Evolutionary conservation across 495 filamentous ascomycete species (phyloP), one percentile per base, ranked within the genome.

Genomic region (Baudoinia panamericana): DNA sequence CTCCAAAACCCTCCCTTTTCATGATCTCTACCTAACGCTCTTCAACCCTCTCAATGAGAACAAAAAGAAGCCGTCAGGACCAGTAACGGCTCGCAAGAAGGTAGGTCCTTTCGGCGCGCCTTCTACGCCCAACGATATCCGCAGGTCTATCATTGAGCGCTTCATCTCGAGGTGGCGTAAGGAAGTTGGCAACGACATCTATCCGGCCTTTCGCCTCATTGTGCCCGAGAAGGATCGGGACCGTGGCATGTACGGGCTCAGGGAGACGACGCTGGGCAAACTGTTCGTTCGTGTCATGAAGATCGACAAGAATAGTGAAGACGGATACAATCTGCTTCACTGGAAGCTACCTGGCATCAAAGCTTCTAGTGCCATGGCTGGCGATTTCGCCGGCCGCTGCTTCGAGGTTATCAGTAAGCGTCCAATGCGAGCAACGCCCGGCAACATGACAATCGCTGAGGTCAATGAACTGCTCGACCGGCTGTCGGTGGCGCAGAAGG

Each of bases 171-270:
- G 75, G 56, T 97, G 90, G 90, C 70, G 86, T 24, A 71, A 73
- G 35, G 79, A 92, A 31, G 85, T 93, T 16, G 90, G 90, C 32
- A 65, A 81, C 50, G 87, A 97, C 55, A 82, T 96, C 47, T 94
- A 92, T 60, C 92, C 92, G 2, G 87, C 85, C 15, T 74, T 97
- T 58, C 73, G 90, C 24, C 67, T 97, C 36, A 92, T 96, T 51
- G 63, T 93, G n/a, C 84, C 86, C 0, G 84, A 88, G 51, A 93
- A 93, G 54, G 90, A 97, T 54, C 71, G 87, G 23, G 87, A 96
- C 44, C 73, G 90, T 24, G 80, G 82, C 24, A 86, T 93, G 73
- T 97, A 97, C 53, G 83, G 87, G 3, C 68, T 97, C 21, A 96
- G 96, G 58, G 90, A 97, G 63, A 85, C 82, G 58, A 73, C 73